Conservation (phyloP, 257 asterid genomes). For the Linaria vulgaris region DNA sequence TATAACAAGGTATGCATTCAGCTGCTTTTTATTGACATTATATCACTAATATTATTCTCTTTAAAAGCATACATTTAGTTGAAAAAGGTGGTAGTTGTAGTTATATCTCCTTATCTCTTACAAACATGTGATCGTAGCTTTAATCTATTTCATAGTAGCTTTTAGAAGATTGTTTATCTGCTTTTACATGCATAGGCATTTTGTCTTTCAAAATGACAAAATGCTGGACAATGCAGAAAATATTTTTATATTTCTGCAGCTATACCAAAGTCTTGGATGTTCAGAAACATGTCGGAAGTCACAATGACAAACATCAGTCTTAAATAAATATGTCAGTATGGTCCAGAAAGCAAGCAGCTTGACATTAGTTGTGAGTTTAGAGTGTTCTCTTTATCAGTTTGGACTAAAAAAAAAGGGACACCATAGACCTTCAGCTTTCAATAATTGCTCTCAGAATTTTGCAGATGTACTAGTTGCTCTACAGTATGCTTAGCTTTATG, state of each 20-base stretch:
- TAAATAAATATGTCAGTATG: neutral
- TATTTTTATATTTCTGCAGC: too few species aligned
- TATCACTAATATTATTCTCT: slow-evolving; percentile 7
- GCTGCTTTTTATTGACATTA: neutral
- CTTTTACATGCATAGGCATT: slow-evolving; percentile 12
- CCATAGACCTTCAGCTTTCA: neutral
- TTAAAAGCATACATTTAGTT: slow-evolving; percentile 9
- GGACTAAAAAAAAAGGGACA: neutral
- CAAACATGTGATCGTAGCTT: too few species aligned
- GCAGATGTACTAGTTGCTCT: neutral
- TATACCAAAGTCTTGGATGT: too few species aligned
- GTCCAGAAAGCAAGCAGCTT: neutral
- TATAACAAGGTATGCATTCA: slow-evolving; percentile 76
- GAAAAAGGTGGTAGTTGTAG: neutral
- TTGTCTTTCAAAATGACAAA: slow-evolving; percentile 16
- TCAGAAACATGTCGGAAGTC: neutral
- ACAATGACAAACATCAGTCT: neutral
- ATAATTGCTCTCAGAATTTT: neutral
- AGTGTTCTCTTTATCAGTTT: neutral
- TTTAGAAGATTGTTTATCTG: slow-evolving; percentile 1
- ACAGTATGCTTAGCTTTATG: neutral
- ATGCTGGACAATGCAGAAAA: neutral
- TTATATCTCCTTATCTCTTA: too few species aligned
- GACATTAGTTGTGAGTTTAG: neutral
- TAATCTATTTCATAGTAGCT: neutral